A percentile compares a stretch with the other conserved stretches of the same genome.
Evolutionary conservation across 2,329 filamentous ascomycete species (phyloP).

Genomic region (Colletotrichum chlorophyti): DNA sequence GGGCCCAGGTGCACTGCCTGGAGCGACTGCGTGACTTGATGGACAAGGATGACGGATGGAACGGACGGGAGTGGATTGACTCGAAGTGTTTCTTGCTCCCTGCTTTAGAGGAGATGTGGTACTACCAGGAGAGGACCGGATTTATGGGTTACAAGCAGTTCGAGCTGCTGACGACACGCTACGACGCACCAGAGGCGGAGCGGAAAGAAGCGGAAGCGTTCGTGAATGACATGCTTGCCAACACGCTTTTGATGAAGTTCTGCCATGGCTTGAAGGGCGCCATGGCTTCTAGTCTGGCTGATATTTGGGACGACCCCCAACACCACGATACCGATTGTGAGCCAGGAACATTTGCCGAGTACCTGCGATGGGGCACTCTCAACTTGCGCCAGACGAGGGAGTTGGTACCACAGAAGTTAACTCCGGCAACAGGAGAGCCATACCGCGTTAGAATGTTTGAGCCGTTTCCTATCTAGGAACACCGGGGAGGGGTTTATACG

Average conservation of each 20-base stretch:
- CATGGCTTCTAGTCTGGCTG: conserved; percentile 33
- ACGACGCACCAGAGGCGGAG: neutral
- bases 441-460: neutral
- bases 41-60: conserved; percentile 41
- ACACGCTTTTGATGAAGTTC: conserved; percentile 42
- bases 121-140: neutral
- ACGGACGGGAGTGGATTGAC: conserved; percentile 40
- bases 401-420: neutral
- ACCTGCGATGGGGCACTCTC: conserved; percentile 41
- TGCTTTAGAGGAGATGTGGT: conserved; percentile 27
- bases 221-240: conserved; percentile 39
- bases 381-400: conserved; percentile 42
- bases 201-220: conserved; percentile 31
- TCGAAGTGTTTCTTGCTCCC: conserved; percentile 39
- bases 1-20: conserved; percentile 5
- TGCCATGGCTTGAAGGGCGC: conserved; percentile 37
- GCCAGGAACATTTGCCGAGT: conserved; percentile 42
- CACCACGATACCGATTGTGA: conserved; percentile 39
- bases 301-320: conserved; percentile 39
- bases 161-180: conserved; percentile 28
- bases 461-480: too few species aligned
- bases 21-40: conserved; percentile 40
- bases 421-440: neutral
- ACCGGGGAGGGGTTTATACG: neutral
- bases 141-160: conserved; percentile 29